Percentiles rank a stretch among this genome's conserved stretches.
These are phyloP conservation scores for Candida silvatica DNA, from an alignment of 805 yeast genomes.

Conservation along the genomic window DNA sequence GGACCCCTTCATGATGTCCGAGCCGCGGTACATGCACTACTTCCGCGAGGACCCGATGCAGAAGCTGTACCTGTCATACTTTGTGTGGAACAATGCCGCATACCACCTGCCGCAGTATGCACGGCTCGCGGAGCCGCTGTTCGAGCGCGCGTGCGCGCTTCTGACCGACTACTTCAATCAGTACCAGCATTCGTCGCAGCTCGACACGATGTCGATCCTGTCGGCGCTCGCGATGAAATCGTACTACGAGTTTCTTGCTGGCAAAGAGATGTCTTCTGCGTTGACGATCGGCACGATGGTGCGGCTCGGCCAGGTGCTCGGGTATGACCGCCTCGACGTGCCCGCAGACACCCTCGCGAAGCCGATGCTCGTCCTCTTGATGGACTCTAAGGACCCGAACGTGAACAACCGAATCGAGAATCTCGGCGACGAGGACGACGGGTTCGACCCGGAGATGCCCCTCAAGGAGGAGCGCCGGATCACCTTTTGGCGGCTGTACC, in stretches of 20 bases:
- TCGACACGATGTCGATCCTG: background rate
- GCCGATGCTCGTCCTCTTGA: background rate
- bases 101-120: too few relatives aligned
- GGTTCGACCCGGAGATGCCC: conserved; percentile 18
- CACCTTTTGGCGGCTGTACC: conserved; percentile 24
- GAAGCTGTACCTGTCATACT: conserved; percentile 12
- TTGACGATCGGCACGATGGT: conserved; percentile 18
- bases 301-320: conserved; percentile 21
- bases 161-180: too few relatives aligned
- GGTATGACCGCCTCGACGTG: conserved; percentile 23
- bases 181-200: background rate
- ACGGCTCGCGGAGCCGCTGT: too few relatives aligned
- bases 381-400: too few relatives aligned
- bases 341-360: conserved; percentile 10
- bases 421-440: conserved; percentile 12
- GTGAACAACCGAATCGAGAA: too few relatives aligned
- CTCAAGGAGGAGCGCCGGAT: conserved; percentile 22
- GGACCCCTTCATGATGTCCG: background rate
- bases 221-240: conserved; percentile 9
- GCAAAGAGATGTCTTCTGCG: conserved; percentile 20
- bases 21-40: conserved; percentile 12
- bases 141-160: too few relatives aligned
- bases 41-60: conserved; percentile 12
- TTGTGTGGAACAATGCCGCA: too few relatives aligned
- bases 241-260: conserved; percentile 18